phyloP scores from a whole-genome alignment of 352 stramenopile species.

The Phytophthora vignae region DNA sequence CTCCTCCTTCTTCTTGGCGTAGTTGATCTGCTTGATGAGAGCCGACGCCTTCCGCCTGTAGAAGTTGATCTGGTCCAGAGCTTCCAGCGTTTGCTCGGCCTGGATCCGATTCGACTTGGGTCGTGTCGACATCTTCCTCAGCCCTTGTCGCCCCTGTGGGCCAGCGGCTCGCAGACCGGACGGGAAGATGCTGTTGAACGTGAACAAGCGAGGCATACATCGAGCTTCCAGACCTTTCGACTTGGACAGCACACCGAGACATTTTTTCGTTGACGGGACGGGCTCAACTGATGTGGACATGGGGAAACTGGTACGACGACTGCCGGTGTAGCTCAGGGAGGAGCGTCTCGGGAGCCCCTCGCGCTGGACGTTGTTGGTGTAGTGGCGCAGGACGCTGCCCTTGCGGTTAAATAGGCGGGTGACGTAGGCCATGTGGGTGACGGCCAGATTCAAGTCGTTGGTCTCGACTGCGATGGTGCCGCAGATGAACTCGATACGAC shows the following conservation, averaged over 20 bases:
- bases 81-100: conserved; percentile 59
- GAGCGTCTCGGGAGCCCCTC: conserved; percentile 38
- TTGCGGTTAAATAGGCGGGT: conserved; percentile 73
- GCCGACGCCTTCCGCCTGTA: conserved; percentile 67
- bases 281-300: conserved; percentile 22
- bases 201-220: conserved; percentile 57
- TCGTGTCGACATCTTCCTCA: conserved; percentile 9
- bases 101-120: conserved; percentile 44
- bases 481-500: conserved; percentile 80
- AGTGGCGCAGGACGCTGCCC: conserved; percentile 58
- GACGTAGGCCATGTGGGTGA: conserved; percentile 73
- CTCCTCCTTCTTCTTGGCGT: conserved; percentile 68
- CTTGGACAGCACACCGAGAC: conserved; percentile 16
- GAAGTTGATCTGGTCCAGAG: conserved; percentile 70
- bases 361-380: conserved; percentile 55
- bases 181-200: conserved; percentile 51
- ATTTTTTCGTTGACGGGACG: conserved; percentile 9
- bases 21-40: conserved; percentile 74
- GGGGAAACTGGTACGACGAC: conserved; percentile 35
- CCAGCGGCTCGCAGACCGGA: conserved; percentile 3
- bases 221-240: conserved; percentile 15
- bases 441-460: conserved; percentile 70
- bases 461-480: conserved; percentile 75
- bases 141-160: conserved; percentile 3
- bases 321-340: conserved; percentile 27